A percentile compares a stretch with the other conserved stretches of the same genome.
Conservation (phyloP, 352 stramenopile genomes). For the Globisporangium heterothallicum region DNA sequence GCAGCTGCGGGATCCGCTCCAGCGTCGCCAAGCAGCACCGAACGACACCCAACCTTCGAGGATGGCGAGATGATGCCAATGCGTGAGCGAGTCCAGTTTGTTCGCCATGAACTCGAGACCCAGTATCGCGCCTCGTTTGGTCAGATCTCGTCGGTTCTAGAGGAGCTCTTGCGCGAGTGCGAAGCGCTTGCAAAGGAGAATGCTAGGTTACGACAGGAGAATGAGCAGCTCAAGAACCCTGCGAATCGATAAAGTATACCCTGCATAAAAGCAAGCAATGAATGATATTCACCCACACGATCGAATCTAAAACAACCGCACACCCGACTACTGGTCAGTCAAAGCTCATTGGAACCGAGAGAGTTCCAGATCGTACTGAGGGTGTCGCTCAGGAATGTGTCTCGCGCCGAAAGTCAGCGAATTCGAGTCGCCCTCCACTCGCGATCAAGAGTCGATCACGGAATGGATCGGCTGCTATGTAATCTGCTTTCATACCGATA, state of each 20-base stretch:
- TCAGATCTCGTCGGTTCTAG: conserved; percentile 28
- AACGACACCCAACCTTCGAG: not conserved
- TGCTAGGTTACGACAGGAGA: conserved; percentile 25
- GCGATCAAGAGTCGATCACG: conserved; percentile 28
- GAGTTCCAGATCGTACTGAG: too few relatives aligned
- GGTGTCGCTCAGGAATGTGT: not conserved
- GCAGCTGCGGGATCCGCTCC: not conserved
- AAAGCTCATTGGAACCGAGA: too few relatives aligned
- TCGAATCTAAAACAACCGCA: not conserved
- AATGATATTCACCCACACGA: too few relatives aligned
- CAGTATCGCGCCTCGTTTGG: conserved; percentile 30
- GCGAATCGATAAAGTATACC: conserved; percentile 1
- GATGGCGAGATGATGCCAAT: conserved; percentile 8
- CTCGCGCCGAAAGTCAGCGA: not conserved
- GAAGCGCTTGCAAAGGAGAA: conserved; percentile 38
- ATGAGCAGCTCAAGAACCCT: conserved; percentile 34
- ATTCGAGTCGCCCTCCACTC: not conserved
- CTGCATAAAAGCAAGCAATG: not conserved
- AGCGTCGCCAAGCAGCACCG: not conserved
- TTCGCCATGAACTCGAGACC: conserved; percentile 34
- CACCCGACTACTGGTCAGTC: too few relatives aligned
- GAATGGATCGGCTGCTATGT: conserved; percentile 32
- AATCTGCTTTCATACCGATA: conserved; percentile 23
- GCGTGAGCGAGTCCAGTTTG: conserved; percentile 25
- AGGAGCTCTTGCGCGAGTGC: conserved; percentile 31